Conservation (phyloP, 805 yeast genomes). For the Candida palmyrensis region DNA sequence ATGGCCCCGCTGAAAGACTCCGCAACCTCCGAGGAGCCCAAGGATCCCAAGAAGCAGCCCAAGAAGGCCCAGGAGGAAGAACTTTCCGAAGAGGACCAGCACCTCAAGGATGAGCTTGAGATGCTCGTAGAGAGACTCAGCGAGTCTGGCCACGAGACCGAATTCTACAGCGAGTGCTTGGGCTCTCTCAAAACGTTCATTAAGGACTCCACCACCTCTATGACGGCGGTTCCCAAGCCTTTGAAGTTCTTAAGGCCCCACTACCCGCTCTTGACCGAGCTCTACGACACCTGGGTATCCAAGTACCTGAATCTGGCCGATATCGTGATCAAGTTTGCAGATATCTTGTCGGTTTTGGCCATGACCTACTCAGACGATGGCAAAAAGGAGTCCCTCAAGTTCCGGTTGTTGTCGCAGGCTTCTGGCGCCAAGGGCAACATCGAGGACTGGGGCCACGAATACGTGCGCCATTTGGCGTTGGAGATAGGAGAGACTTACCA, state of each 20-base stretch:
- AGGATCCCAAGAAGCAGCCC: slow-evolving; percentile 20
- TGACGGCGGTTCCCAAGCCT: slow-evolving; percentile 99
- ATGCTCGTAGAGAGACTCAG: slow-evolving; percentile 73
- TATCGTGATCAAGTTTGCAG: slow-evolving; percentile 64
- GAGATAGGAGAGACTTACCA: slow-evolving; percentile 89
- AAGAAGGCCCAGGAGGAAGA: slow-evolving; percentile 66
- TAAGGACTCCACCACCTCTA: slow-evolving; percentile 90
- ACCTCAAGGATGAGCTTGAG: slow-evolving; percentile 81
- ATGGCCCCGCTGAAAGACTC: slow-evolving; percentile 36
- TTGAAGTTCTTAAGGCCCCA: slow-evolving; percentile 90
- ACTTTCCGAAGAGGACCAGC: slow-evolving; percentile 88
- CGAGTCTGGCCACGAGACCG: slow-evolving; percentile 41
- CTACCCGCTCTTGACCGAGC: slow-evolving; percentile 59
- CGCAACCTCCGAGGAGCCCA: slow-evolving; percentile 12
- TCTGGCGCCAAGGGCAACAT: slow-evolving; percentile 49
- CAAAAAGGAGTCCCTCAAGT: slow-evolving; percentile 72
- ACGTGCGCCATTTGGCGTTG: slow-evolving; percentile 89
- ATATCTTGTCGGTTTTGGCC: slow-evolving; percentile 85
- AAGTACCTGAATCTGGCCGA: slow-evolving; percentile 13
- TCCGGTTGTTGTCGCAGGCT: slow-evolving; percentile 60
- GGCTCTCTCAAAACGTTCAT: slow-evolving; percentile 69
- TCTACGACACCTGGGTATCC: slow-evolving; percentile 70
- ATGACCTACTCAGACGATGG: slow-evolving; percentile 89
- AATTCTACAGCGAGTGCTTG: slow-evolving; percentile 57
- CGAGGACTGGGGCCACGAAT: slow-evolving; percentile 97